Percentiles rank a stretch among this genome's conserved stretches.
Conservation (phyloP, 2,329 filamentous ascomycete genomes). For the Aspergillus sergii region DNA sequence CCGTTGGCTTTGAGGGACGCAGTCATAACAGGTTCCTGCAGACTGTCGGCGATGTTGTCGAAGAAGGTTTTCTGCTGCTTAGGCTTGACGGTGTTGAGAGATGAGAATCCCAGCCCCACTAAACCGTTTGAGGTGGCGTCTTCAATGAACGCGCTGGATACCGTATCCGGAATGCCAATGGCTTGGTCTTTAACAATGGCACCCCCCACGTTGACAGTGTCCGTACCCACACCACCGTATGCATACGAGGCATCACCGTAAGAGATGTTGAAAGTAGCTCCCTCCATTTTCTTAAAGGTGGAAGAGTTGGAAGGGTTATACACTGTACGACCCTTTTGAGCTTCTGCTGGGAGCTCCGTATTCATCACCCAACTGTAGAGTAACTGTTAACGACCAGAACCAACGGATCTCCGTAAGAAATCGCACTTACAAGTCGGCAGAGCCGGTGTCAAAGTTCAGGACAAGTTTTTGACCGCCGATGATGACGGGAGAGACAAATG, state of each 20-base stretch:
- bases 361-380: constrained; percentile 67
- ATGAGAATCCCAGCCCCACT: constrained; percentile 67
- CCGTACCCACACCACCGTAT: constrained; percentile 65
- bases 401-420: background rate
- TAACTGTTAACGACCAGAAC: background rate
- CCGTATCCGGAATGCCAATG: constrained; percentile 65
- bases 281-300: constrained; percentile 52
- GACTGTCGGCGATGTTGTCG: constrained; percentile 64
- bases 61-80: constrained; percentile 71
- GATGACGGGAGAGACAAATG: constrained; percentile 70
- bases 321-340: constrained; percentile 55
- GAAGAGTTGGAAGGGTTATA: constrained; percentile 58
- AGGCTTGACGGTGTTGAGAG: constrained; percentile 66
- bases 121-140: constrained; percentile 69
- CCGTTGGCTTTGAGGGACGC: constrained; percentile 65
- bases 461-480: constrained; percentile 70
- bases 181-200: constrained; percentile 63
- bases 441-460: constrained; percentile 76
- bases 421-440: constrained; percentile 64
- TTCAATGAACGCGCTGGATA: constrained; percentile 60
- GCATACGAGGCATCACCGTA: constrained; percentile 71
- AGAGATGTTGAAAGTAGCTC: constrained; percentile 62
- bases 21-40: constrained; percentile 70
- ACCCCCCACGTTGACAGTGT: constrained; percentile 68
- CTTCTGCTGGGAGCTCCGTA: constrained; percentile 53